These are phyloP conservation scores for Xylariomycetidae sp. DNA, from an alignment of 2,329 filamentous ascomycete species.

Conservation along the genomic window DNA sequence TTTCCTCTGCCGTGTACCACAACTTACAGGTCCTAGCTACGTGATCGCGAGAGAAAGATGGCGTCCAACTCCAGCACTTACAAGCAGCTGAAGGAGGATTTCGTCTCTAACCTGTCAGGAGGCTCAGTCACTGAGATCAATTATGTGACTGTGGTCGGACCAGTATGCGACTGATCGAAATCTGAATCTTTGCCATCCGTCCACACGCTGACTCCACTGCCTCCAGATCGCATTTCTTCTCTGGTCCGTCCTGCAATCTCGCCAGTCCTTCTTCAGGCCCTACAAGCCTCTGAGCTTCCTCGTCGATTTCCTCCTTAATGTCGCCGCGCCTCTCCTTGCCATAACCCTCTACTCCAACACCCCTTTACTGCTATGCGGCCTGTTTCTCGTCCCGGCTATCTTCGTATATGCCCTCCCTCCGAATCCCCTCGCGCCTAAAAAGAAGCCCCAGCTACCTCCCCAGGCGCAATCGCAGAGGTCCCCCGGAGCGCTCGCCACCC, in stretches of 20 bases:
- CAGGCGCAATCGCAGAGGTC: slow-evolving; percentile 33
- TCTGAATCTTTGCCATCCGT: slow-evolving; percentile 1
- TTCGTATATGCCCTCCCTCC: slow-evolving; percentile 54
- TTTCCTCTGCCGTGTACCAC: not conserved
- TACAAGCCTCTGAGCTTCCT: slow-evolving; percentile 64
- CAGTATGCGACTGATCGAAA: slow-evolving; percentile 53
- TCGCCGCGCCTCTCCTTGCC: slow-evolving; percentile 75
- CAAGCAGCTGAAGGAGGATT: slow-evolving; percentile 90
- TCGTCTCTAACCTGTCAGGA: slow-evolving; percentile 86
- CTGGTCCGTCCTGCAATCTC: slow-evolving; percentile 84
- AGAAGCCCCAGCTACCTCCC: slow-evolving; percentile 46
- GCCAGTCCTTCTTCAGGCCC: slow-evolving; percentile 76
- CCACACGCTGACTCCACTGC: slow-evolving; percentile 11
- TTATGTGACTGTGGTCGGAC: slow-evolving; percentile 75
- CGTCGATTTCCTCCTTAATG: slow-evolving; percentile 85
- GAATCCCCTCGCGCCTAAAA: slow-evolving; percentile 36
- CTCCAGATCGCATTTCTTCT: slow-evolving; percentile 71
- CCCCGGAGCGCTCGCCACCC: slow-evolving; percentile 35
- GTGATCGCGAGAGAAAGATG: slow-evolving; percentile 12
- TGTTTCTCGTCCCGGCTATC: slow-evolving; percentile 68
- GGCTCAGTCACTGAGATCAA: slow-evolving; percentile 84
- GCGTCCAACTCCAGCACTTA: slow-evolving; percentile 53
- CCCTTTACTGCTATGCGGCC: slow-evolving; percentile 67
- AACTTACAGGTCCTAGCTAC: not conserved
- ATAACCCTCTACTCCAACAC: slow-evolving; percentile 77